phyloP scores from a whole-genome alignment of 805 yeast genomes.

The Starmerella sp. region DNA sequence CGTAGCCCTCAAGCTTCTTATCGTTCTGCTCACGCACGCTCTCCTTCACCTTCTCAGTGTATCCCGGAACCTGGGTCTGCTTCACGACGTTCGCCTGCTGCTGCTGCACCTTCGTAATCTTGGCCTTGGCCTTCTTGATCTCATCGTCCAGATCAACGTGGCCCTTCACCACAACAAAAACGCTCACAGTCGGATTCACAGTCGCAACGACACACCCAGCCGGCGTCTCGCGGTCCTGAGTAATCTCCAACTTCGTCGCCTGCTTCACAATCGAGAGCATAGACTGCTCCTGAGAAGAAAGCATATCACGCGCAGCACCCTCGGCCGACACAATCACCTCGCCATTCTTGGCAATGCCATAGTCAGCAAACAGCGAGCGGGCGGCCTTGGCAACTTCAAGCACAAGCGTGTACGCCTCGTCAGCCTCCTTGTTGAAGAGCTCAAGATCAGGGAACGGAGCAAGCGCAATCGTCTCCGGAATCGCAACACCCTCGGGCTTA shows the following conservation, averaged over 20 bases:
- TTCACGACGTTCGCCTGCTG: constrained; percentile 55
- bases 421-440: constrained; percentile 54
- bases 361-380: constrained; percentile 85
- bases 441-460: constrained; percentile 66
- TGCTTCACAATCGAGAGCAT: constrained; percentile 88
- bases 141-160: constrained; percentile 88
- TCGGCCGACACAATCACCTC: constrained; percentile 70
- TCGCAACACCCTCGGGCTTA: constrained; percentile 57
- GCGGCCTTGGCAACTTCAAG: constrained; percentile 81
- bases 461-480: constrained; percentile 56
- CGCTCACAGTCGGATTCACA: constrained; percentile 69
- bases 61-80: constrained; percentile 59
- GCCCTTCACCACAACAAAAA: constrained; percentile 87
- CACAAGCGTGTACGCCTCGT: constrained; percentile 67
- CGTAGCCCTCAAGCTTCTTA: constrained; percentile 53
- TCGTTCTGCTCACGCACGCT: constrained; percentile 70
- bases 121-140: constrained; percentile 69
- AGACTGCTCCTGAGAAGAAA: constrained; percentile 65
- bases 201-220: constrained; percentile 82
- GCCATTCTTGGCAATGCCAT: constrained; percentile 78
- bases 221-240: constrained; percentile 53
- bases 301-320: constrained; percentile 41
- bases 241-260: constrained; percentile 61
- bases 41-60: constrained; percentile 71
- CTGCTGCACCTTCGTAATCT: constrained; percentile 54